phyloP scores from a whole-genome alignment of 805 yeast genomes.

The Barnettozyma botsteinii region DNA sequence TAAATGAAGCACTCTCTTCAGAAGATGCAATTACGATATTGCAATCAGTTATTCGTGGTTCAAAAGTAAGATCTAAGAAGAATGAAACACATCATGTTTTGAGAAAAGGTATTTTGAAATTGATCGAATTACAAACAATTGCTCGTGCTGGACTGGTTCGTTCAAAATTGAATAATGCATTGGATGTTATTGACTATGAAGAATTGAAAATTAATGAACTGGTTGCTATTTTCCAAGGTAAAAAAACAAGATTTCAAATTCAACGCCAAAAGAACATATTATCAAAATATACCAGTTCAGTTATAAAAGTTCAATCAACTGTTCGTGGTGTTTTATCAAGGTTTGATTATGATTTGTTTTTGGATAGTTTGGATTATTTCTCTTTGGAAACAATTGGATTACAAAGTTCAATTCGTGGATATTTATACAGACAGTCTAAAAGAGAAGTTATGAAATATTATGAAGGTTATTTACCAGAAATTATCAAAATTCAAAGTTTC shows the following conservation, averaged over 20 bases:
- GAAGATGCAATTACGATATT: constrained; percentile 28
- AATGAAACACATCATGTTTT: neutral
- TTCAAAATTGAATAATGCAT: constrained; percentile 20
- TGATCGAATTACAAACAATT: constrained; percentile 48
- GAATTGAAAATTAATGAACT: constrained; percentile 24
- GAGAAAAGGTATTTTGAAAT: neutral
- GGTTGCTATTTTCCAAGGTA: constrained; percentile 37
- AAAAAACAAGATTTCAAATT: constrained; percentile 27
- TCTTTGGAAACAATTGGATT: constrained; percentile 35
- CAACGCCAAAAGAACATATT: constrained; percentile 1
- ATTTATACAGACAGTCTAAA: constrained; percentile 32
- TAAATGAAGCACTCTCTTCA: constrained; percentile 19
- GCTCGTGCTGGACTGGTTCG: constrained; percentile 41
- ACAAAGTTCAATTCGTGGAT: constrained; percentile 54
- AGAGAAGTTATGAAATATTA: constrained; percentile 41
- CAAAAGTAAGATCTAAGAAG: constrained; percentile 9
- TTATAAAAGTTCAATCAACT: constrained; percentile 47
- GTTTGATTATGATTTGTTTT: constrained; percentile 46
- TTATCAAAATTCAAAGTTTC: constrained; percentile 68
- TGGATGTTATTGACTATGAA: constrained; percentile 24
- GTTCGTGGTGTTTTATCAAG: constrained; percentile 61
- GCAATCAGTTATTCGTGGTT: constrained; percentile 35
- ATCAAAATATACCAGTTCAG: constrained; percentile 5
- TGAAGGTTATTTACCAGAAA: constrained; percentile 44
- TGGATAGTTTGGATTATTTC: constrained; percentile 47